These are phyloP conservation scores for Quillaja saponaria DNA, from an alignment of 306 rosid species.

Conservation along the genomic window DNA sequence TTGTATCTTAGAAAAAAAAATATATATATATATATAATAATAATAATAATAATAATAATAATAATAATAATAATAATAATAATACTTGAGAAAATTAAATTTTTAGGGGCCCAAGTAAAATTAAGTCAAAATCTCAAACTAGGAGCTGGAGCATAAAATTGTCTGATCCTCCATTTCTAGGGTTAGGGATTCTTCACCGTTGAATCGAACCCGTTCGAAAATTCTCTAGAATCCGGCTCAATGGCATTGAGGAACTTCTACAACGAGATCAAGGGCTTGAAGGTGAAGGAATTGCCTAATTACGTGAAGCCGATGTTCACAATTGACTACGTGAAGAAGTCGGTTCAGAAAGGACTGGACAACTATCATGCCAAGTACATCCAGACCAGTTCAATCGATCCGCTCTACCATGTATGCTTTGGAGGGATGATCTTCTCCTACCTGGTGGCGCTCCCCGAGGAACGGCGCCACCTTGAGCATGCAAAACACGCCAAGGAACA, in stretches of 20 bases:
- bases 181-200: slow-evolving; percentile 28
- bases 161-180: slow-evolving; percentile 23
- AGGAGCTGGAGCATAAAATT: too few species aligned
- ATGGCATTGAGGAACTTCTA: slow-evolving; percentile 73
- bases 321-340: slow-evolving; percentile 43
- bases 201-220: background rate
- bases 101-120: too few species aligned
- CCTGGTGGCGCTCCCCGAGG: slow-evolving; percentile 72
- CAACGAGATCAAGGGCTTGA: slow-evolving; percentile 70
- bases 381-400: slow-evolving; percentile 57
- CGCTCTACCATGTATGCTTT: slow-evolving; percentile 61
- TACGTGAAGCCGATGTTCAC: slow-evolving; percentile 68
- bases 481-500: slow-evolving; percentile 63
- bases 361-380: slow-evolving; percentile 76
- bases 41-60: too few species aligned
- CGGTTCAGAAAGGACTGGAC: slow-evolving; percentile 53
- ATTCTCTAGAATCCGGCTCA: background rate
- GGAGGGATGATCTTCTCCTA: slow-evolving; percentile 83
- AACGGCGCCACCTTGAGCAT: slow-evolving; percentile 82
- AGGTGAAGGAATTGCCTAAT: slow-evolving; percentile 58
- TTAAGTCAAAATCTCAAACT: too few species aligned
- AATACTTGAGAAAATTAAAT: too few species aligned
- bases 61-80: too few species aligned
- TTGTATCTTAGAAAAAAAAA: too few species aligned
- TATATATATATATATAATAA: too few species aligned